Base-by-base conservation (phyloP, 2,329 filamentous ascomycete species). In the Colletotrichum sp. region DNA sequence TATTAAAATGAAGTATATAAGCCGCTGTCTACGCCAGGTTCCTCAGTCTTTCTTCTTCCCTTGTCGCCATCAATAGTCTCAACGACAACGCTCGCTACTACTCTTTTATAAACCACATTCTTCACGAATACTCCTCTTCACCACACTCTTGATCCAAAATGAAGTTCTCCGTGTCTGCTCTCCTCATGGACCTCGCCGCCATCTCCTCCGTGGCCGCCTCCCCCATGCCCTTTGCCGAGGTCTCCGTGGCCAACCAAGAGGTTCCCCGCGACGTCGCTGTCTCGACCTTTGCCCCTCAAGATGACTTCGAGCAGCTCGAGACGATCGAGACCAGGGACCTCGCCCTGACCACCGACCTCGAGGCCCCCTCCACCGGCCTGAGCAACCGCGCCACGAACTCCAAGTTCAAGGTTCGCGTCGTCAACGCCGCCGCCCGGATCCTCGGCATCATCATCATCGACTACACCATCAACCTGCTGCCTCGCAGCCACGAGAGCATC, bases 191-290 rank as follows among this genome's bases (percentile, higher is more conserved):
- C 15, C 4, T 58, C 15, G 55, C 55, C 25, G 25, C 55, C 8
- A 28, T 28, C 15, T 28, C 15, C 0, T 58, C 55, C 3, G 15
- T 10, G 25, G 55, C 25, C 25, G 55, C 55, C 15, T 58, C 15
- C 15, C 55, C 15, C 4, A 28, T 18, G 55, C 8, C 55, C 25
- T 0, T 58, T 7, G 55, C 55, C 0, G 55, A 58, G 55, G 55
- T 28, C 22, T 58, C 25, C 8, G 55, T 58, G 8, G 55, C 13
- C 25, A 58, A 10, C 8, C 13, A 28, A 13, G 13, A 58, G 0
- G 1, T 58, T 0, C 25, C 55, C 4, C 25, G 8, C 0, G 8
- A 58, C 13, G 25, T 15, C 7, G 25, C 15, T 8, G 5, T 15
- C 43, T 48, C 43, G 3, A 3, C 43, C 15, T 58, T 56, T 13